Base-by-base conservation (phyloP, 306 rosid genomes). In the Rosa persica region DNA sequence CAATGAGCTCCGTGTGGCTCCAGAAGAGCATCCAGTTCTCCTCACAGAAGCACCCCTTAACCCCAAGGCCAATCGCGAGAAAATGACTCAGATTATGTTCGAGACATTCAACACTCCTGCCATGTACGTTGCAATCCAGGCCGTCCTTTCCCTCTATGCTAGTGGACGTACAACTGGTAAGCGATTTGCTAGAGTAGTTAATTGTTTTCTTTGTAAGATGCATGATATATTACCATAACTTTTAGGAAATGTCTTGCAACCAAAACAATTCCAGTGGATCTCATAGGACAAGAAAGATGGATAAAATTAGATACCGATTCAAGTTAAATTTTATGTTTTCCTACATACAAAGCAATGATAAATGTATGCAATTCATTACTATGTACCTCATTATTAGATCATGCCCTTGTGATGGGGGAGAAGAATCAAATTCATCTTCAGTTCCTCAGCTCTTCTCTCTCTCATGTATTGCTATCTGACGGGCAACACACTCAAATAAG, bases 91-190 rank as follows among this genome's bases (percentile, higher is more conserved):
- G 64, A 94, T 94, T 65, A 94, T 93, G 98, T 93, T 93, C 54
- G 98, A 93, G 84, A 93, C 98, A 51, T 93, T 93, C 86, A 91
- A 93, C 83, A 88, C 98, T 73, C 98, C 97, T 2, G 98, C 98
- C 57, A 93, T 93, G 98, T 93, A 93, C 73, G 98, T 93, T 25
- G 98, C 98, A 20, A 93, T 93, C 66, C 97, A 93, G 80, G 98
- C 98, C 10, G 98, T 94, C 78, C 98, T 94, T 81, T 94, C 98
- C 49, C 97, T 94, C 49, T 94, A 94, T 80, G 98, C 98, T 27
- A 94, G 98, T 84, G 98, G 98, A 30, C 98, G 98, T 48, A 94
- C 98, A 69, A 94, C 98, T 3, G 98, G 98, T 94, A 86, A 80
- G 73, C 42, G 64, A 55, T 66, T 79, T 52, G 27, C 79, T 84